Conservation (phyloP, 2,329 filamentous ascomycete species). For the Stenocarpella maydis region DNA sequence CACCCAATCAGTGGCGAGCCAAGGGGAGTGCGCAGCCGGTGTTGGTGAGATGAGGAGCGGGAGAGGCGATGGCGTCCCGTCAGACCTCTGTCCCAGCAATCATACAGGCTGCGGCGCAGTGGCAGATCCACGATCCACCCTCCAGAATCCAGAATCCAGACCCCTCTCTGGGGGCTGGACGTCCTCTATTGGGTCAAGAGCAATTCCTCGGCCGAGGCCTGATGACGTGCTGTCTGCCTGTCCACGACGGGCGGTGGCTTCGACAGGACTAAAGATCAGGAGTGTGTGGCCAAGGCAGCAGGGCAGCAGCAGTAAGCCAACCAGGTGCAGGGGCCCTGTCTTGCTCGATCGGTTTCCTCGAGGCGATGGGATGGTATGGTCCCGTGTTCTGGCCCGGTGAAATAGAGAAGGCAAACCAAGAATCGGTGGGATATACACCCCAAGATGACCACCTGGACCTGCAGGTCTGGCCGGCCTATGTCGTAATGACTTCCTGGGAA, state of each 20-base stretch:
- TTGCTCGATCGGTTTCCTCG: constrained; percentile 32
- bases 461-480: constrained; percentile 4
- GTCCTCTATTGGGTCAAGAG: constrained; percentile 3
- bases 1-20: constrained; percentile 35
- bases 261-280: not conserved
- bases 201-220: constrained; percentile 2
- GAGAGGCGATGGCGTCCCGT: constrained; percentile 28
- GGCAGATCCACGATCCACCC: not conserved
- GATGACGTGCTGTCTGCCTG: constrained; percentile 6
- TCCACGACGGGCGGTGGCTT: not conserved
- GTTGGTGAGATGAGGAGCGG: constrained; percentile 15
- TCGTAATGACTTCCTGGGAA: not conserved
- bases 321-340: constrained; percentile 22
- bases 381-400: no score
- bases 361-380: not conserved
- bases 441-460: constrained; percentile 3
- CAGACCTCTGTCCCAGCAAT: constrained; percentile 28
- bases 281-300: not conserved
- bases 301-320: constrained; percentile 17
- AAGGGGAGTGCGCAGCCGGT: constrained; percentile 24
- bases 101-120: constrained; percentile 17
- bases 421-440: constrained; percentile 14
- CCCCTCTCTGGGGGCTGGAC: not conserved
- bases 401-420: not conserved
- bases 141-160: constrained; percentile 4